Percentiles rank a stretch among this genome's conserved stretches.
Evolutionary conservation across 495 filamentous ascomycete species (phyloP).

Genomic region (Cenococcum geophilum): DNA sequence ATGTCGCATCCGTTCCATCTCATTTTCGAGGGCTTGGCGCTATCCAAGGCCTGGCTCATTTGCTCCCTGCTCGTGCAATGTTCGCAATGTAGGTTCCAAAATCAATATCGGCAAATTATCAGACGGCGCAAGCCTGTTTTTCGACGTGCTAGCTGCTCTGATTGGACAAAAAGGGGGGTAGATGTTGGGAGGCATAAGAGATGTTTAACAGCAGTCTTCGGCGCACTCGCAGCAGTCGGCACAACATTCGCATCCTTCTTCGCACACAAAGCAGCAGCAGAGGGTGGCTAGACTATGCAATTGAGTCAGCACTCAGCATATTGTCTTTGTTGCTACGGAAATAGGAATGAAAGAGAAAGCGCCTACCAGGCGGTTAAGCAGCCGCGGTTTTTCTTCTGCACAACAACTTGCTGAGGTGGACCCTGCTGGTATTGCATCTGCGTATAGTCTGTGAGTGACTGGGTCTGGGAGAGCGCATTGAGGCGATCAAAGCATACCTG

Average conservation of each 20-base stretch:
- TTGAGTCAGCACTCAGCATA: background rate
- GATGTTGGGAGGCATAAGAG: background rate
- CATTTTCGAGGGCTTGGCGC: too few relatives aligned
- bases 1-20: too few relatives aligned
- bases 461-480: background rate
- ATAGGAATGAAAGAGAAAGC: background rate
- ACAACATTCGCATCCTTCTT: conserved; percentile 74
- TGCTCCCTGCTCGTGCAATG: too few relatives aligned
- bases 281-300: conserved; percentile 52
- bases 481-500: conserved; percentile 6
- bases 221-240: conserved; percentile 44
- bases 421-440: conserved; percentile 57
- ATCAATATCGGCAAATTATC: too few relatives aligned
- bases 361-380: conserved; percentile 58
- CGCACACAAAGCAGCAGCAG: conserved; percentile 74
- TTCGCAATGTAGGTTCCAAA: too few relatives aligned
- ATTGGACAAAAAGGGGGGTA: too few relatives aligned
- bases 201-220: background rate
- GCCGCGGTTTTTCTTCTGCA: conserved; percentile 50
- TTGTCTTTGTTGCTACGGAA: background rate
- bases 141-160: too few relatives aligned
- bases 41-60: too few relatives aligned
- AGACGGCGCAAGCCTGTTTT: too few relatives aligned
- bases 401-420: conserved; percentile 44
- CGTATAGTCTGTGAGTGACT: conserved; percentile 7